Conservation (phyloP, 768 basidiomycete genomes). For the Termitomyces sp. region DNA sequence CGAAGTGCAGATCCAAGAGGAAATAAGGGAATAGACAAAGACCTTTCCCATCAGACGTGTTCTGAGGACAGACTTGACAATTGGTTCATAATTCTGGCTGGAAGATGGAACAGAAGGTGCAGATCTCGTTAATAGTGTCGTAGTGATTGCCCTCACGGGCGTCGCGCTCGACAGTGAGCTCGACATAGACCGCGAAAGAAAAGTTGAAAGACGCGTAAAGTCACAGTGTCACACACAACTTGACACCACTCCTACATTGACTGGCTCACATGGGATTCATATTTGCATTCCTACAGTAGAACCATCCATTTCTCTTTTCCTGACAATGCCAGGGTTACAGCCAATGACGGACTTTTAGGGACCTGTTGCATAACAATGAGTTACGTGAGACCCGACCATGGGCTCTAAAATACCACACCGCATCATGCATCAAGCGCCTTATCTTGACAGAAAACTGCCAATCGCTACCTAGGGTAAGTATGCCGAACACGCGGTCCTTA, state of each 20-base stretch:
- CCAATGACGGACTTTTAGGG: too few relatives aligned
- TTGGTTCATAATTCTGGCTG: slow-evolving; percentile 57
- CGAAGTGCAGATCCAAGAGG: slow-evolving; percentile 38
- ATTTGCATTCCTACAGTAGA: too few relatives aligned
- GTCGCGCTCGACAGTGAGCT: slow-evolving; percentile 23
- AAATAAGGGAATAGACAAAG: slow-evolving; percentile 43
- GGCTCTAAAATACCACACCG: too few relatives aligned
- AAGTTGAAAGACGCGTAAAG: slow-evolving; percentile 5
- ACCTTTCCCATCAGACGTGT: slow-evolving; percentile 53
- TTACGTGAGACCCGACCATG: not conserved
- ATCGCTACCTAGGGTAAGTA: not conserved
- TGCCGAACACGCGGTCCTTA: not conserved
- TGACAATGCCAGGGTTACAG: too few relatives aligned
- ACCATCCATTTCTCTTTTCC: too few relatives aligned
- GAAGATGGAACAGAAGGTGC: slow-evolving; percentile 54
- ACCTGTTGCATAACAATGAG: too few relatives aligned
- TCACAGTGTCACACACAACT: not conserved
- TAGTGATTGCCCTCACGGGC: slow-evolving; percentile 45
- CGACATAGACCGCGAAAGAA: slow-evolving; percentile 5
- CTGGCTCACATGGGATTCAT: too few relatives aligned
- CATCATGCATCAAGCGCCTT: not conserved
- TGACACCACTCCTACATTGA: not conserved
- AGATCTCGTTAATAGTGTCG: slow-evolving; percentile 39
- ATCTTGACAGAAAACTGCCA: not conserved
- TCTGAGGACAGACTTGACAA: slow-evolving; percentile 55